Conservation (phyloP, 163 green algal species). For the Trebouxia gelatinosa region DNA sequence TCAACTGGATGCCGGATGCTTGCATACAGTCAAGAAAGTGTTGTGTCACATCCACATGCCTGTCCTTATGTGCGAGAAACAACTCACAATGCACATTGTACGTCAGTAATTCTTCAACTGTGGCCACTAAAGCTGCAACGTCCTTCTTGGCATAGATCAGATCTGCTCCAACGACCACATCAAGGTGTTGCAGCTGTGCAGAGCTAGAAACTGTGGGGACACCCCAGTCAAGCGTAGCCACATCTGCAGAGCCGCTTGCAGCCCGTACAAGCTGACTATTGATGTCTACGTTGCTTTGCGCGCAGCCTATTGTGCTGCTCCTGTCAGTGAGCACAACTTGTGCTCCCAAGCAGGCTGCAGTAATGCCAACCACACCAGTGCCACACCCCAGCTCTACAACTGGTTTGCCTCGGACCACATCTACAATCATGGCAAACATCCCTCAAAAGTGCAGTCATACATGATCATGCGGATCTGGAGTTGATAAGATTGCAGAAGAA, state of each 20-base stretch:
- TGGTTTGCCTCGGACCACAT: slow-evolving; percentile 3
- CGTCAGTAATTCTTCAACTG: no score
- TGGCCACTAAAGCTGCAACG: no score
- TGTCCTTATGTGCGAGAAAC: slow-evolving; percentile 15
- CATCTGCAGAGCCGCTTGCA: not conserved
- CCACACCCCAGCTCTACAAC: slow-evolving; percentile 9
- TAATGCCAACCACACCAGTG: slow-evolving; percentile 18
- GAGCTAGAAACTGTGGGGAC: no score
- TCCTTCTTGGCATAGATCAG: slow-evolving; percentile 14
- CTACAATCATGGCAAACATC: not conserved
- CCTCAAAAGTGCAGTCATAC: not conserved
- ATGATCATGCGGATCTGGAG: not conserved
- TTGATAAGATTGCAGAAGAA: not conserved
- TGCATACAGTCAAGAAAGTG: not conserved
- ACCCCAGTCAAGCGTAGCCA: not conserved
- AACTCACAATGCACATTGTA: no score
- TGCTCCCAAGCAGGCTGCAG: slow-evolving; percentile 10
- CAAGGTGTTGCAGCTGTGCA: not conserved
- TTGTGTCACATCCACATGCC: not conserved
- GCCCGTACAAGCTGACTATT: not conserved
- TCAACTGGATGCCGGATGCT: no score
- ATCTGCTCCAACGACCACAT: slow-evolving; percentile 34
- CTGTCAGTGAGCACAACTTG: slow-evolving; percentile 7
- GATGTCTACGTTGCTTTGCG: not conserved
- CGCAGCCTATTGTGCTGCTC: not conserved